Conservation (phyloP, 129 eudicot species). For the Pseudognaphalium luteoalbum region DNA sequence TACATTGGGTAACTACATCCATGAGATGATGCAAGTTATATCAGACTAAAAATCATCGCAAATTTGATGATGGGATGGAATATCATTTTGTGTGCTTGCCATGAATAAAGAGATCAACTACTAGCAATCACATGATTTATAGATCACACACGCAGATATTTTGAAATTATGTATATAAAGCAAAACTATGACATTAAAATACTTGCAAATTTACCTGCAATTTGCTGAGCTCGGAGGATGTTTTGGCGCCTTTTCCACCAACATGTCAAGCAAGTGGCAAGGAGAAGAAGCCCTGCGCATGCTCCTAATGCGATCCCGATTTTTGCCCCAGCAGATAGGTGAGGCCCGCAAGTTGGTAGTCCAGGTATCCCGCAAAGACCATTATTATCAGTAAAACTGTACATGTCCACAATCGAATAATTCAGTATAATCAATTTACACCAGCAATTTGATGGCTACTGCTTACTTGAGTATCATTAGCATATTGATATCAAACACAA, state of each 20-base stretch:
- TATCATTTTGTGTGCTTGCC: background rate
- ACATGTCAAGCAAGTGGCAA: constrained; percentile 62
- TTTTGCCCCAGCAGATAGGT: constrained; percentile 79
- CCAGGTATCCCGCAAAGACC: constrained; percentile 98
- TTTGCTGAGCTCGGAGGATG: constrained; percentile 81
- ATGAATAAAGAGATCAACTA: background rate
- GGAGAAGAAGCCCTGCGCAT: constrained; percentile 47
- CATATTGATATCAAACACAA: background rate
- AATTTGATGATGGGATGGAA: background rate
- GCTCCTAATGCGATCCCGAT: constrained; percentile 71
- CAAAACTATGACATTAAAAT: background rate
- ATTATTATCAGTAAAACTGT: constrained; percentile 87
- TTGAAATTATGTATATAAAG: background rate
- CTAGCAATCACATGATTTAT: background rate
- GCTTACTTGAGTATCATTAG: background rate
- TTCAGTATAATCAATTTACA: background rate
- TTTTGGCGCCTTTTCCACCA: constrained; percentile 99
- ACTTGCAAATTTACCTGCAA: constrained; percentile 56
- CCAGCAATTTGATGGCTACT: background rate
- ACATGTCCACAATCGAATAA: constrained; percentile 27
- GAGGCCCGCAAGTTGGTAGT: constrained; percentile 71
- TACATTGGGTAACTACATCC: background rate
- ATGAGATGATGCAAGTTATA: background rate
- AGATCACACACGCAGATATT: background rate
- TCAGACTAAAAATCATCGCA: background rate